phyloP scores from a whole-genome alignment of 192 early-diverging fungal genomes.

The Podila clonocystis region DNA sequence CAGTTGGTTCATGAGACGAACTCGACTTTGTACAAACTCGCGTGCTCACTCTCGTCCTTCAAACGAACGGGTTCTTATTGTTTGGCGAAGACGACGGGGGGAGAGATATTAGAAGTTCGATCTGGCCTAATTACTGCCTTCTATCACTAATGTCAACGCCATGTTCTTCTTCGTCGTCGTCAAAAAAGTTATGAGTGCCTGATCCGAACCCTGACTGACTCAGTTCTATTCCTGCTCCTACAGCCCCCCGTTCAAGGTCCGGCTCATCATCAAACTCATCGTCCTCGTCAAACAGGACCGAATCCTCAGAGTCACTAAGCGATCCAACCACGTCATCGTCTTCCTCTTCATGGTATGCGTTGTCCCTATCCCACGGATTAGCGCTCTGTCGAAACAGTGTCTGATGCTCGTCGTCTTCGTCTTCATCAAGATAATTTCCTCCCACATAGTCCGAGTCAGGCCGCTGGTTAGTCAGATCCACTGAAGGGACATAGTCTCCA shows the following conservation, averaged over 20 bases:
- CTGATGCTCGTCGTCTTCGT: slow-evolving; percentile 33
- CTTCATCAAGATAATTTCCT: slow-evolving; percentile 33
- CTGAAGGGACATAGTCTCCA: background rate
- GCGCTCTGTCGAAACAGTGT: slow-evolving; percentile 14
- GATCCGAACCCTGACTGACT: background rate
- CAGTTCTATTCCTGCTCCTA: background rate
- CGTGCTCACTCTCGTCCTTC: too few relatives aligned
- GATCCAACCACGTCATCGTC: slow-evolving; percentile 6
- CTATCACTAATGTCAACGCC: background rate
- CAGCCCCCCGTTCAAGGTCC: background rate
- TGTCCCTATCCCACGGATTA: background rate
- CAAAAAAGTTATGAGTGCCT: background rate
- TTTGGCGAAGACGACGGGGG: background rate
- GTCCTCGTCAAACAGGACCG: slow-evolving; percentile 1
- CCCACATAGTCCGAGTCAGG: slow-evolving; percentile 1
- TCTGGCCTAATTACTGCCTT: background rate
- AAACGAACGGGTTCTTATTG: background rate
- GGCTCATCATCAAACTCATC: slow-evolving; percentile 1
- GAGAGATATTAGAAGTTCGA: too few relatives aligned
- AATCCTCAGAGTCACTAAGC: background rate
- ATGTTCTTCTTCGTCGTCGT: background rate
- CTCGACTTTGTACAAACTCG: too few relatives aligned
- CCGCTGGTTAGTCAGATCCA: background rate
- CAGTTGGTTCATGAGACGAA: too few relatives aligned
- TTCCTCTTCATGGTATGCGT: slow-evolving; percentile 4